These are phyloP conservation scores for Patellifolia procumbens DNA, from an alignment of 179 eudicot species.

Conservation along the genomic window DNA sequence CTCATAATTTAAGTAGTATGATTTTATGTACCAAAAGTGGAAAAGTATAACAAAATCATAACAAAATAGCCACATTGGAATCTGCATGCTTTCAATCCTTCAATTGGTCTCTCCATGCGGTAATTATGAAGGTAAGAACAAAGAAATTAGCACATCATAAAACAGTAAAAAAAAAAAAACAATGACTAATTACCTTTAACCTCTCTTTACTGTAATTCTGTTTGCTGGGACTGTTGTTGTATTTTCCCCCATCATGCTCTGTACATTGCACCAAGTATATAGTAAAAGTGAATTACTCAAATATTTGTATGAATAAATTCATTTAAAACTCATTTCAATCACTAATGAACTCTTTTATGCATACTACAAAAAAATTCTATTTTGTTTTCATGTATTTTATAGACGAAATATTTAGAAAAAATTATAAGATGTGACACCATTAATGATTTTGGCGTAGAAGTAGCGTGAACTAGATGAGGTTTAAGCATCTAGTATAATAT, in stretches of 20 bases:
- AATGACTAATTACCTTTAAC: background rate
- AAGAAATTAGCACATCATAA: background rate
- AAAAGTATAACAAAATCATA: slow-evolving; percentile 10
- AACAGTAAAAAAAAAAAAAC: background rate
- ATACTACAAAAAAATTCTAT: no score
- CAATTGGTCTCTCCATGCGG: slow-evolving; percentile 7
- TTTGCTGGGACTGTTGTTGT: background rate
- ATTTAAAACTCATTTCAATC: background rate
- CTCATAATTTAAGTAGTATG: background rate
- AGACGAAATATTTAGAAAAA: no score
- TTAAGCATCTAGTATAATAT: no score
- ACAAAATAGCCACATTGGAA: background rate
- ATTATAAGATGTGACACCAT: no score
- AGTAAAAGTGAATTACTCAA: background rate
- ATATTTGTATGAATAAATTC: background rate
- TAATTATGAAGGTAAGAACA: slow-evolving; percentile 2
- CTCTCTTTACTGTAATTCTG: background rate
- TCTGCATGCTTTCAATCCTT: slow-evolving; percentile 16
- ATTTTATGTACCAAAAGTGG: background rate
- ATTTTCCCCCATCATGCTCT: background rate
- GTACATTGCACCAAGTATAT: background rate
- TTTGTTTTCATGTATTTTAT: no score
- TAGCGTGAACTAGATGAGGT: no score
- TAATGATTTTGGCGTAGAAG: no score
- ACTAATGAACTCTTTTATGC: background rate